Evolutionary conservation across 148 eudicot genomes (phyloP), one percentile per base, ranked within the genome.

Genomic region (Oxyria digyna): DNA sequence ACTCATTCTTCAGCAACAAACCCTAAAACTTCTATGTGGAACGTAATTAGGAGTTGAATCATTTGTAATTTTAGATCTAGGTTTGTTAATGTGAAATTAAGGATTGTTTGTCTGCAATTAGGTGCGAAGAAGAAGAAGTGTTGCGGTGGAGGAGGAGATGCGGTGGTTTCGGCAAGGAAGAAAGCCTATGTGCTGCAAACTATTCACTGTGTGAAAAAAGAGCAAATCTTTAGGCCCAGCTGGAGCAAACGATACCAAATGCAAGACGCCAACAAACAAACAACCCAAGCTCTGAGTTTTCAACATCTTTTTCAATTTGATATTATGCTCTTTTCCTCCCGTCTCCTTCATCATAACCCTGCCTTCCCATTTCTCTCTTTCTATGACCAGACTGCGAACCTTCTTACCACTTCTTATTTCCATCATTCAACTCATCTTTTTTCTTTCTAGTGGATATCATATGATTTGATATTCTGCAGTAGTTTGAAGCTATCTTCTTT

Each of bases 241-340:
- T 54, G 62, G 29, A 54, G 15, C 62, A 54, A 54, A 54, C 24
- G 62, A 8, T 23, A 24, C 29, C 32, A 54, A 54, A 12, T 31
- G 8, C 62, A 54, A 50, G 2, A 50, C 29, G 59, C 59, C 59
- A 50, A 54, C 62, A 24, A 54, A 23, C 29, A 23, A 52, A 52
- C 31, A 52, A 52, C n/a, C 8, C 23, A 52, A 52, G 14, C 31
- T 52, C 24, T 52, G n/a, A n/a, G n/a, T n/a, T n/a, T n/a, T n/a
- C n/a, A 35, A 50, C 26, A 50, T 50, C 26, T 50, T 50, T 50
- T 50, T 50, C 57, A 17, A 3, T 45, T 45, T n/a, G n/a, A n/a
- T n/a, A n/a, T n/a, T n/a, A 45, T 38, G 41, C 68, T 65, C 41
- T 38, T 20, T 42, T n/a, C n/a, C 50, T 65, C 69, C 14, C 20